Base-by-base conservation (phyloP, 768 basidiomycete genomes). In the Phylloporus sp. region DNA sequence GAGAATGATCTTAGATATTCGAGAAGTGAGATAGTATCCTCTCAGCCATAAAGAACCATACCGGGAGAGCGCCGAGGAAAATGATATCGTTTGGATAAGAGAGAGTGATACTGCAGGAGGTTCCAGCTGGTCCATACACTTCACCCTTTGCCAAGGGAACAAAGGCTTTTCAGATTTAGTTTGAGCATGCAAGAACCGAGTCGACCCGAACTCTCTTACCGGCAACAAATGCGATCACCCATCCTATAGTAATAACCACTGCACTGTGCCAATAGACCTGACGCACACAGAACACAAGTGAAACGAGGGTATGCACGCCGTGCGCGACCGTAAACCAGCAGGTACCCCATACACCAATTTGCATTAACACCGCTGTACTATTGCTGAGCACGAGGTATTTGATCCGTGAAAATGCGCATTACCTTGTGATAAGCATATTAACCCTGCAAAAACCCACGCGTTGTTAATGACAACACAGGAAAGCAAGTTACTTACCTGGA, bases 291-390 rank as follows among this genome's bases (percentile, higher is more conserved):
- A 89, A 69, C 13, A 84, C 81, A 34, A 89, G 72, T 15, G 85
- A 80, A 56, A 73, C 78, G 72, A 88, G 85, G 0, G 82, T 81
- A 64, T 90, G 87, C 10, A 86, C 58, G 1, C 82, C 82, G 57
- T 86, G 83, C 6, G 76, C 73, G 10, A 77, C 73, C 3, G 80
- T 84, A 65, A 88, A 91, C 69, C 79, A 87, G 16, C 80, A 80
- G 15, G 74, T 76, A 2, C 79, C 72, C 65, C 80, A 79, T 56
- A 81, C 78, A 22, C 82, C 85, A 22, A 85, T 71, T 59, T 87
- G 80, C 73, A 77, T 80, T 31, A 88, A 57, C 44, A 73, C 62
- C 34, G 76, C 86, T 88, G 49, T 36, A 36, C 8, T 24, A 20
- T 18, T 44, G 32, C 38, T 53, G 34, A 47, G 44, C 48, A 13